phyloP scores from a whole-genome alignment of 139 green algal species.

The Picochlorum sp. region DNA sequence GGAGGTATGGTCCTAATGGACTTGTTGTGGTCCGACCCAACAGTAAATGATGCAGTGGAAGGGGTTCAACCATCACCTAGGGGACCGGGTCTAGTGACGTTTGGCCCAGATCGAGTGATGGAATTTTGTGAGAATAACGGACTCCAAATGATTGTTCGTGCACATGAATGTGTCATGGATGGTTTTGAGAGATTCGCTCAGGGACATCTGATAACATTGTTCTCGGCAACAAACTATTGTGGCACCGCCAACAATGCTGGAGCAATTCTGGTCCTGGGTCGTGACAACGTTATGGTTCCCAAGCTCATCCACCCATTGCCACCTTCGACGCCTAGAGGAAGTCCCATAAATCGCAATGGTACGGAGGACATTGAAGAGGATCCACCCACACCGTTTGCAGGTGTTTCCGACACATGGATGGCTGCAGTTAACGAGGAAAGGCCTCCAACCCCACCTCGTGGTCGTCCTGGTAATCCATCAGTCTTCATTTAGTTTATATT shows the following conservation, averaged over 20 bases:
- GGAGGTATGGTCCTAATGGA: slow-evolving; percentile 92
- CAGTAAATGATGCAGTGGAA: slow-evolving; percentile 89
- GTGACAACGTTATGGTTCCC: slow-evolving; percentile 94
- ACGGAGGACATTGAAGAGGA: slow-evolving; percentile 37
- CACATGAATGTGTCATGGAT: slow-evolving; percentile 99
- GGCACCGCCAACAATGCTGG: slow-evolving; percentile 95
- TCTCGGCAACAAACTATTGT: slow-evolving; percentile 99
- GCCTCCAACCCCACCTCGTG: slow-evolving; percentile 79
- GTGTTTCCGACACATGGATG: slow-evolving; percentile 42
- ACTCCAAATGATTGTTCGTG: slow-evolving; percentile 97
- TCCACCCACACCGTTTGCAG: slow-evolving; percentile 38
- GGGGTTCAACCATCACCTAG: slow-evolving; percentile 87
- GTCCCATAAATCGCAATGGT: not conserved
- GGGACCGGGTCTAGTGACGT: slow-evolving; percentile 90
- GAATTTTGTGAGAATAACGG: slow-evolving; percentile 92
- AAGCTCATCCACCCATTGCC: slow-evolving; percentile 99
- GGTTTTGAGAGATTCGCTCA: slow-evolving; percentile 98
- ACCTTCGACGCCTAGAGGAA: slow-evolving; percentile 57
- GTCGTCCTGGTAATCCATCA: slow-evolving; percentile 28
- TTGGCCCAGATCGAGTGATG: slow-evolving; percentile 93
- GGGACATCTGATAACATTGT: slow-evolving; percentile 93
- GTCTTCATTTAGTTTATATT: slow-evolving; percentile 4
- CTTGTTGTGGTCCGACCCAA: slow-evolving; percentile 95
- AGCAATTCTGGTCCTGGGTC: slow-evolving; percentile 42
- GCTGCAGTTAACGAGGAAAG: slow-evolving; percentile 79